Conservation (phyloP, 192 early-diverging fungal species). For the Podila epicladia region DNA sequence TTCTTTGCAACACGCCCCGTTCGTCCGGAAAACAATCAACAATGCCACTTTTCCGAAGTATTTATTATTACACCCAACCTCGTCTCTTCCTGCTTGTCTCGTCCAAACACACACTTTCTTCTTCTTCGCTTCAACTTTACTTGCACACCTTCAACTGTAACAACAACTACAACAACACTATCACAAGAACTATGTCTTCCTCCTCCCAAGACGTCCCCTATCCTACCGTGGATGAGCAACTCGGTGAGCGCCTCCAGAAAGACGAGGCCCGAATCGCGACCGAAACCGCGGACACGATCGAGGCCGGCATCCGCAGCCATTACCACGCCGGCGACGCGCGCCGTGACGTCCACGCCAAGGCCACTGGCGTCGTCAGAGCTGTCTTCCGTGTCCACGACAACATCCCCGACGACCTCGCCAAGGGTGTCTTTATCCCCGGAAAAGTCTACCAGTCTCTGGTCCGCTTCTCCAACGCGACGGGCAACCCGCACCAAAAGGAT, state of each 20-base stretch:
- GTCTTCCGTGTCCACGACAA: constrained; percentile 5
- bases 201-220: constrained; percentile 1
- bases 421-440: constrained; percentile 4
- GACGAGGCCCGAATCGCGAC: neutral
- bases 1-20: neutral
- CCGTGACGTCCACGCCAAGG: constrained; percentile 7
- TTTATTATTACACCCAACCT: neutral
- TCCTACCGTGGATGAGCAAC: neutral
- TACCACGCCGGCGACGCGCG: neutral
- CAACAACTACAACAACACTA: neutral
- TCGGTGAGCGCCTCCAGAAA: neutral
- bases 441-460: neutral
- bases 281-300: neutral
- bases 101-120: too few species aligned
- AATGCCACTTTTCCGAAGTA: neutral
- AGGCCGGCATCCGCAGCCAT: neutral
- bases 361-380: neutral
- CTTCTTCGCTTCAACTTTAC: too few species aligned
- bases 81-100: too few species aligned
- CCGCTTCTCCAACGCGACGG: neutral
- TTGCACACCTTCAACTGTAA: neutral
- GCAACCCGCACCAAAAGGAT: neutral
- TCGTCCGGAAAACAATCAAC: neutral
- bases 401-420: neutral
- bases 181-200: neutral